Evolutionary conservation across 768 basidiomycete species (phyloP), one percentile per base, ranked within the genome.

Genomic region (Tricholoma saponaceum): DNA sequence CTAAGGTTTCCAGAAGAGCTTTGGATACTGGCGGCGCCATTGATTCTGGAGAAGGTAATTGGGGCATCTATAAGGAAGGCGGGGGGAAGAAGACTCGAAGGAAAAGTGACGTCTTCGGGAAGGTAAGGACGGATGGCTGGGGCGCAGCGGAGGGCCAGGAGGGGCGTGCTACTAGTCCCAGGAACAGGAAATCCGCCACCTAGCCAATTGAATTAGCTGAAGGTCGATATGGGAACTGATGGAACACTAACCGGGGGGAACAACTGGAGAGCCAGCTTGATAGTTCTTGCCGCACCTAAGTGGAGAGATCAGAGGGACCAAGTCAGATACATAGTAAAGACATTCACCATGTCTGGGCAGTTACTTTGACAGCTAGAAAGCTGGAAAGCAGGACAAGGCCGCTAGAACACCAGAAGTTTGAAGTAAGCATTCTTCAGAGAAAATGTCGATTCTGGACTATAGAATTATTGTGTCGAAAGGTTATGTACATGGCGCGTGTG

Each of bases 121-220:
- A 86, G 76, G 66, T 84, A 87, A 1, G 85, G 85, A 5, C 79
- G 75, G 22, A 85, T 78, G 2, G 82, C 80, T 26, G 83, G 83
- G 8, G 77, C 76, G 58, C 85, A 86, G 9, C 82, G 81, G 37
- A 87, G 68, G 7, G 83, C 80, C 23, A 86, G 75, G 39, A 83
- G 75, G n/a, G 83, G 70, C 1, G 64, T 66, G 0, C 70, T 59
- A 2, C 76, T 77, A 1, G 64, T 60, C 8, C 65, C 65, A 5
- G 79, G 76, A 3, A 70, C 54, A 2, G 73, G 75, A 58, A 83
- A 83, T 60, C 76, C 72, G 28, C 83, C 81, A 33, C 72, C 73
- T 74, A 25, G 37, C 5, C n/a, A 18, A 23, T 14, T 23, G 51
- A 18, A 10, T 16, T 13, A 25, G 26, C 57, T 54, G 23, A 28